A percentile compares a stretch with the other conserved stretches of the same genome.
Conservation (phyloP, 257 asterid genomes). For the Sherardia arvensis region DNA sequence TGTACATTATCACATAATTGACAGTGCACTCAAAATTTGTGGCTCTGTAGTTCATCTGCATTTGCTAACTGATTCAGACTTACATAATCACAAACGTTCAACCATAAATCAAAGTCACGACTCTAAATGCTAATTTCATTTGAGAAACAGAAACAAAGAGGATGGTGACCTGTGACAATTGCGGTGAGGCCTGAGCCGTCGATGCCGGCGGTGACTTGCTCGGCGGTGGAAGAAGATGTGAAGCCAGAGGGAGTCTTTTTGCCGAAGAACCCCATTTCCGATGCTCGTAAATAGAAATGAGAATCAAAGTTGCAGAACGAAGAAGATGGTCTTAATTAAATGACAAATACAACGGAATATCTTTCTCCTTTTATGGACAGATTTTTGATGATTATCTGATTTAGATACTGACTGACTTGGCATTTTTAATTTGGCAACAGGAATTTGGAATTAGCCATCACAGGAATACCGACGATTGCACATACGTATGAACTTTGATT, state of each 20-base stretch:
- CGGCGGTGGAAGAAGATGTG: conserved; percentile 61
- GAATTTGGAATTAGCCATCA: no score
- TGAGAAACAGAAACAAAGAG: not conserved
- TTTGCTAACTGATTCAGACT: no score
- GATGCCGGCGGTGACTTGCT: conserved; percentile 59
- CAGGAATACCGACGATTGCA: no score
- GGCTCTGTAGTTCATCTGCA: no score
- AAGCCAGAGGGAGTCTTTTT: conserved; percentile 55
- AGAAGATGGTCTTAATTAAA: not conserved
- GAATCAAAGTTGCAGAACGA: not conserved
- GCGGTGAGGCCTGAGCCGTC: conserved; percentile 83
- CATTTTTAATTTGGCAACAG: not conserved
- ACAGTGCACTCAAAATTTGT: no score
- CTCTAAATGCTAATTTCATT: not conserved
- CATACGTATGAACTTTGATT: no score
- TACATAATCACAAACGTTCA: no score
- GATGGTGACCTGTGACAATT: conserved; percentile 78
- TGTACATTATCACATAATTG: no score
- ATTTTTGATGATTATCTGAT: not conserved
- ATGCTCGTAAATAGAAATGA: no score
- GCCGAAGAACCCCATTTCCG: conserved; percentile 40
- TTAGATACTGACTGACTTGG: not conserved
- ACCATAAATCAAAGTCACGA: not conserved
- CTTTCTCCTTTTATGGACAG: not conserved
- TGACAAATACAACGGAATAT: not conserved